Percentiles rank a stretch among this genome's conserved stretches.
Evolutionary conservation across 176 grass and related monocot species (phyloP).

Genomic region (Thalia dealbata): DNA sequence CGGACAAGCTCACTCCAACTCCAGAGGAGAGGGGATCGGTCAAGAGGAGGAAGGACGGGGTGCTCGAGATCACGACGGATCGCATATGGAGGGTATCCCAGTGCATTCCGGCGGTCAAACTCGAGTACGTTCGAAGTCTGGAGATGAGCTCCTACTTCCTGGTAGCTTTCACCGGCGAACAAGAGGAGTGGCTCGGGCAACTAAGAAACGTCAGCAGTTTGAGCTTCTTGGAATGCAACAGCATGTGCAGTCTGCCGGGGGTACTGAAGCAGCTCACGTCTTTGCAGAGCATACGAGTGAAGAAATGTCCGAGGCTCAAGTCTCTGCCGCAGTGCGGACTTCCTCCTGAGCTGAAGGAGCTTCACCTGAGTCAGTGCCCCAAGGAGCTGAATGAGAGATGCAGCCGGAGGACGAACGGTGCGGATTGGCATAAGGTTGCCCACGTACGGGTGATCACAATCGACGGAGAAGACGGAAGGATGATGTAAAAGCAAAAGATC

Average conservation of each 20-base stretch:
- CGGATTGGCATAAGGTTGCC: not conserved
- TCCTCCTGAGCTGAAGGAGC: not conserved
- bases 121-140: constrained; percentile 11
- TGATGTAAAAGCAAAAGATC: no score
- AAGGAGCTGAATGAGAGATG: constrained; percentile 3
- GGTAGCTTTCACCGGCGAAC: constrained; percentile 23
- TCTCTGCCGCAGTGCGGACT: not conserved
- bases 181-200: constrained; percentile 5
- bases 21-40: not conserved
- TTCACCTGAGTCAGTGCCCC: not conserved
- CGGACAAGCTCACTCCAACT: not conserved
- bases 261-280: constrained; percentile 21
- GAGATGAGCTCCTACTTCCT: constrained; percentile 24
- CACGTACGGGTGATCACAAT: not conserved
- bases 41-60: not conserved
- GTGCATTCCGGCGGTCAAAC: not conserved
- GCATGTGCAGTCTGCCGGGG: constrained; percentile 23
- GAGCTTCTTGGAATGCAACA: constrained; percentile 28
- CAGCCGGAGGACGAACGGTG: not conserved
- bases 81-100: not conserved
- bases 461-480: not conserved
- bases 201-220: constrained; percentile 26
- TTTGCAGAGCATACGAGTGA: not conserved
- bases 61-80: not conserved
- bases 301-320: not conserved